These are phyloP conservation scores for Tricholoma bakamatsutake DNA, from an alignment of 768 basidiomycete genomes.

Conservation along the genomic window DNA sequence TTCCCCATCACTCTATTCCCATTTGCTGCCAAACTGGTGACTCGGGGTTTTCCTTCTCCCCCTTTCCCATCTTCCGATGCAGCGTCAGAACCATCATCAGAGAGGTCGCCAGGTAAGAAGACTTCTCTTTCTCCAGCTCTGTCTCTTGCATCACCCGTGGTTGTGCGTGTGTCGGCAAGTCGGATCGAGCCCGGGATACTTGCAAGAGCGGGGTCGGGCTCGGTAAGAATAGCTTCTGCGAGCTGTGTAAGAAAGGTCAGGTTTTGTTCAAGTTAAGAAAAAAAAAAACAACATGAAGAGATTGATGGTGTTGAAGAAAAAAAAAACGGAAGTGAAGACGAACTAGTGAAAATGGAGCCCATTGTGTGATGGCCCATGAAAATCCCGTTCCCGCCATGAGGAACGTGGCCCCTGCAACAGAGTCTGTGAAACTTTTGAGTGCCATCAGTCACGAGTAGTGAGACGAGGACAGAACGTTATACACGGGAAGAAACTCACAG, in stretches of 20 bases:
- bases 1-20: conserved; percentile 31
- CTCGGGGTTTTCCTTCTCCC: conserved; percentile 33
- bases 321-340: conserved; percentile 16
- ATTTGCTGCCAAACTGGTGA: conserved; percentile 29
- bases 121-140: background rate
- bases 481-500: conserved; percentile 48
- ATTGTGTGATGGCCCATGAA: conserved; percentile 89
- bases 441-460: background rate
- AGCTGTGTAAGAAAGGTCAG: conserved; percentile 41
- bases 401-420: conserved; percentile 63
- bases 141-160: conserved; percentile 9
- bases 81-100: conserved; percentile 8
- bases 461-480: background rate
- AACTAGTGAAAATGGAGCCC: conserved; percentile 91
- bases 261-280: background rate
- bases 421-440: conserved; percentile 58
- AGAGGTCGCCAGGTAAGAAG: background rate
- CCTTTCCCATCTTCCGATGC: conserved; percentile 7
- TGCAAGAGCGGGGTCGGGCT: conserved; percentile 31
- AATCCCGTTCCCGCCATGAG: conserved; percentile 80
- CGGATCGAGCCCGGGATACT: conserved; percentile 34
- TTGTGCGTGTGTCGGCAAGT: conserved; percentile 39
- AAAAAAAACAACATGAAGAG: background rate
- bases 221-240: conserved; percentile 78
- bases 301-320: background rate